Evolutionary conservation across 2,329 filamentous ascomycete genomes (phyloP).

Genomic region (Cladophialophora exuberans): DNA sequence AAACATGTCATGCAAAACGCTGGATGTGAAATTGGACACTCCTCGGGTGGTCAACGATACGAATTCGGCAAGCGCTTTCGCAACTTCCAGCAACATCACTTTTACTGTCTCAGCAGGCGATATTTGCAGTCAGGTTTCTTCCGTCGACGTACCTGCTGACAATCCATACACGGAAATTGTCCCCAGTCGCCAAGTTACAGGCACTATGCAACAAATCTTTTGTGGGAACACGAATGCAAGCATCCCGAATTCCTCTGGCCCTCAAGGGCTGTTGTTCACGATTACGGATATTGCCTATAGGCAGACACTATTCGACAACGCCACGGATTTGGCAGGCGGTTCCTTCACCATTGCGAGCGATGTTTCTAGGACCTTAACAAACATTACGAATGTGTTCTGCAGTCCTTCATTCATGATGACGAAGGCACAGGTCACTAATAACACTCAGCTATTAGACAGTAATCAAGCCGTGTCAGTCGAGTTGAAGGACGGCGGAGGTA

Average conservation of each 20-base stretch:
- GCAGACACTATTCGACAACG: slow-evolving; percentile 30
- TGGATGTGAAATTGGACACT: slow-evolving; percentile 25
- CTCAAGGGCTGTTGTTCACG: slow-evolving; percentile 28
- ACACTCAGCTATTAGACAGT: slow-evolving; percentile 22
- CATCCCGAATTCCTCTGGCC: slow-evolving; percentile 18
- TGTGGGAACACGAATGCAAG: slow-evolving; percentile 21
- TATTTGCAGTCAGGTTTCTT: slow-evolving; percentile 20
- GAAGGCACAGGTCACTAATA: slow-evolving; percentile 28
- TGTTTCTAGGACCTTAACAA: slow-evolving; percentile 29
- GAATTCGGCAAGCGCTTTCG: slow-evolving; percentile 23
- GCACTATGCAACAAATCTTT: slow-evolving; percentile 28
- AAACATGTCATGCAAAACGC: slow-evolving; percentile 23
- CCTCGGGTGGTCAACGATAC: slow-evolving; percentile 26
- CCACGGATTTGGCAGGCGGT: slow-evolving; percentile 27
- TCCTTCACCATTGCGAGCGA: slow-evolving; percentile 29
- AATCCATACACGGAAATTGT: slow-evolving; percentile 32
- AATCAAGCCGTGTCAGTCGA: slow-evolving; percentile 21
- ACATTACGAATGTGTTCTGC: slow-evolving; percentile 32
- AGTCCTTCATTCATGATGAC: slow-evolving; percentile 28
- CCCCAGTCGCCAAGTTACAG: slow-evolving; percentile 23
- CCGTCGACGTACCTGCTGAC: slow-evolving; percentile 27
- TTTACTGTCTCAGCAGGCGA: slow-evolving; percentile 28
- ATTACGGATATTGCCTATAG: slow-evolving; percentile 29
- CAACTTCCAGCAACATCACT: slow-evolving; percentile 28
- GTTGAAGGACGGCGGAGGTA: slow-evolving; percentile 33